These are phyloP conservation scores for Amborella trichopoda DNA, from an alignment of 164 flowering plant genomes.

Conservation along the genomic window DNA sequence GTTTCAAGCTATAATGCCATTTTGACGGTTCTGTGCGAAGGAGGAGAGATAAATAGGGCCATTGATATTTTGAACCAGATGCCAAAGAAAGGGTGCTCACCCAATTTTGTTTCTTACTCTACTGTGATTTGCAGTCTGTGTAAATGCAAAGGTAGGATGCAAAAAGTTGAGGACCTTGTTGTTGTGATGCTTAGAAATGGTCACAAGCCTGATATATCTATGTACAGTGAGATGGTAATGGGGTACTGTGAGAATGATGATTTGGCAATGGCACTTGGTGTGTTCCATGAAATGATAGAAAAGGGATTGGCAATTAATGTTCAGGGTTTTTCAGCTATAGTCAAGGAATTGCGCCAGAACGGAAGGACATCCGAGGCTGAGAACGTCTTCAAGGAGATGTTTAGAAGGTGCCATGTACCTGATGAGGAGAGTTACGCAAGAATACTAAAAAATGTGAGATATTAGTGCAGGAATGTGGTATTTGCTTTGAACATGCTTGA, in stretches of 20 bases:
- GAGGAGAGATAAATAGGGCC: constrained; percentile 24
- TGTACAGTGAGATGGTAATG: constrained; percentile 22
- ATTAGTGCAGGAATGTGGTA: too few species aligned
- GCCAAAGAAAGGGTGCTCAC: constrained; percentile 21
- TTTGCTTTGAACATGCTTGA: too few species aligned
- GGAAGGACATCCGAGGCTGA: constrained; percentile 22
- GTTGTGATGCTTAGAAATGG: constrained; percentile 24
- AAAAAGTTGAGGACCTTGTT: constrained; percentile 29
- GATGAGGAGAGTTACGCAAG: constrained; percentile 14
- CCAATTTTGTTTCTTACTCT: constrained; percentile 34
- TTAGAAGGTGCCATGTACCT: constrained; percentile 13
- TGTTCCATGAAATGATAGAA: constrained; percentile 19
- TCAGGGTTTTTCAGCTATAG: constrained; percentile 22
- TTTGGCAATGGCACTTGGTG: constrained; percentile 17
- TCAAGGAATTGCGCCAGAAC: constrained; percentile 17
- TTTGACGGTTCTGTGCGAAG: constrained; percentile 15
- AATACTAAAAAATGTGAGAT: too few species aligned
- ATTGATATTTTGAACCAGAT: constrained; percentile 23
- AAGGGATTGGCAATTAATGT: constrained; percentile 14
- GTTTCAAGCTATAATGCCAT: constrained; percentile 26
- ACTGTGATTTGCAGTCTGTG: constrained; percentile 28
- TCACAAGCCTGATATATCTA: constrained; percentile 16
- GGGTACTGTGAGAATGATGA: constrained; percentile 26
- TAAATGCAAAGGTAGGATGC: constrained; percentile 21
- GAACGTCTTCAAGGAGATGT: constrained; percentile 17